Percentiles rank a stretch among this genome's conserved stretches.
Evolutionary conservation across 176 grass and related monocot genomes (phyloP).

Genomic region (Rhynchospora pubera): DNA sequence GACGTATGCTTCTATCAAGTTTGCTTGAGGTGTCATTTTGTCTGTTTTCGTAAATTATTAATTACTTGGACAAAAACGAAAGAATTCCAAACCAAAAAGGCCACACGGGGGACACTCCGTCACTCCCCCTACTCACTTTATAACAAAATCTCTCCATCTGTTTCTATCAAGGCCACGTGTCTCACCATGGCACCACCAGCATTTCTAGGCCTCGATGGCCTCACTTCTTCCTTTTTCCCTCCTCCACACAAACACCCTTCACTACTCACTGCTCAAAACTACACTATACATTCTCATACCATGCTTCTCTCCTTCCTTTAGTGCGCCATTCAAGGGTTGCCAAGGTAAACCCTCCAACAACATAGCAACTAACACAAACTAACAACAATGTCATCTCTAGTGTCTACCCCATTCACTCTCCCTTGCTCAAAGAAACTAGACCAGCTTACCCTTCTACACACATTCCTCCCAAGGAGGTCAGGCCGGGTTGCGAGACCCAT

Average conservation of each 20-base stretch:
- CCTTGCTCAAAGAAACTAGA: constrained; percentile 30
- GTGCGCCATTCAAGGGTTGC: background rate
- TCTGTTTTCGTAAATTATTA: background rate
- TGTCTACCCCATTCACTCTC: constrained; percentile 61
- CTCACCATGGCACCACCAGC: constrained; percentile 16
- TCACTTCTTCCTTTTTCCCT: constrained; percentile 1
- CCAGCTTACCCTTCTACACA: constrained; percentile 49
- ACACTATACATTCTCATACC: constrained; percentile 12
- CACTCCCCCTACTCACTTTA: background rate
- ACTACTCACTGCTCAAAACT: constrained; percentile 1
- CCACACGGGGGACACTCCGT: no score
- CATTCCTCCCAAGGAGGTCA: constrained; percentile 40
- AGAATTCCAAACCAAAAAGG: background rate
- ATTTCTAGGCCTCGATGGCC: background rate
- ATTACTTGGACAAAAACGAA: background rate
- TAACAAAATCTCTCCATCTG: background rate
- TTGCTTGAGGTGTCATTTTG: background rate
- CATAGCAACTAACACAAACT: constrained; percentile 12
- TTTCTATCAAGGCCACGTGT: constrained; percentile 27
- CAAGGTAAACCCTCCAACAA: background rate
- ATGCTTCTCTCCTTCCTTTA: background rate
- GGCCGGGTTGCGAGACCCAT: background rate
- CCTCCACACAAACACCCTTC: constrained; percentile 11
- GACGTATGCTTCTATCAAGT: no score
- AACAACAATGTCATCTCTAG: constrained; percentile 66